Base-by-base conservation (phyloP, 768 basidiomycete genomes). In the Tricholoma sp. region DNA sequence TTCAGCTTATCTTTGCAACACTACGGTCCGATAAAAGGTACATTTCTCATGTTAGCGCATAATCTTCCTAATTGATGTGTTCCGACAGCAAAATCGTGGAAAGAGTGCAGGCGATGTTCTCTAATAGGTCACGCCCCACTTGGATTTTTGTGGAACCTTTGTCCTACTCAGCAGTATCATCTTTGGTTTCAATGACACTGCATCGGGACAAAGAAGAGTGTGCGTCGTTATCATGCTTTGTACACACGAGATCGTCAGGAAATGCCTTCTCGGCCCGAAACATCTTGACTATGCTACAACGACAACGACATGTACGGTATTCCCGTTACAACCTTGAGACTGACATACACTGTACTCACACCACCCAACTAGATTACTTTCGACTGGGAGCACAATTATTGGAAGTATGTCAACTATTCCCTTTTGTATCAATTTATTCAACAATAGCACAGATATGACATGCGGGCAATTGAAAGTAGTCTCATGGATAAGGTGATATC, bases 221-320 rank as follows among this genome's bases (percentile, higher is more conserved):
- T 52, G 68, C 71, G 3, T 71, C 77, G 4, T 66, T 90, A 46
- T 79, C 85, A 4, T 74, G 76, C 16, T 78, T 87, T 50, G 73
- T 89, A 14, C 81, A 77, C 61, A 72, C 74, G 0, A 72, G 79
- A 10, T 86, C 87, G 0, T 78, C 79, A 16, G 88, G 88, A 6
- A 90, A 89, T 66, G 82, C 86, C 0, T 89, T 90, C 63, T 82
- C 83, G 5, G 83, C 84, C 3, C 72, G 86, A 54, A 88, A 80
- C 62, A 76, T 89, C 52, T 68, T 90, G 29, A 77, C 74, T 32
- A 85, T 83, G 0, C 71, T 89, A 2, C 84, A 88, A 52, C 74
- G 86, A 16, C 85, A 86, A 64, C 76, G 78, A 57, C 76, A 82
- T 65, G 86, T 86, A 63, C 50, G 83, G 70, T 34, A 12, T 52